Evolutionary conservation across 305 asterid genomes (phyloP).

Genomic region (Fraxinus sp.): DNA sequence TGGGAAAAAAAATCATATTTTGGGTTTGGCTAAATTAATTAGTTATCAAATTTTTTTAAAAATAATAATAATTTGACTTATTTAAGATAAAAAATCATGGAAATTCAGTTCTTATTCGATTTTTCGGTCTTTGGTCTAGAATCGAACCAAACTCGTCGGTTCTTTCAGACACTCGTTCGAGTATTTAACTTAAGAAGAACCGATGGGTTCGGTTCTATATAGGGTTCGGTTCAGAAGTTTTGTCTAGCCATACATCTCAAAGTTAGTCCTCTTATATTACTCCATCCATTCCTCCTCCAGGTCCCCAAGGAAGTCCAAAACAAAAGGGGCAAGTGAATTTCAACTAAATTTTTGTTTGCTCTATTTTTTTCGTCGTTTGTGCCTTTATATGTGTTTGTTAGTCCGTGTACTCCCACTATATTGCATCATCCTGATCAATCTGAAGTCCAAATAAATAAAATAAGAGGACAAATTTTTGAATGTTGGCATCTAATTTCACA

Average conservation of each 20-base stretch:
- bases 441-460: neutral
- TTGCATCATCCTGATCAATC: neutral
- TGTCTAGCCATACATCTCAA: neutral
- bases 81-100: too few relatives aligned
- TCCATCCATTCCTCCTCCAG: neutral
- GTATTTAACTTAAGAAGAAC: too few relatives aligned
- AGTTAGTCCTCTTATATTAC: neutral
- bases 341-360: neutral
- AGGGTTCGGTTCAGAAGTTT: too few relatives aligned
- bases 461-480: neutral
- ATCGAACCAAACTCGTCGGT: too few relatives aligned
- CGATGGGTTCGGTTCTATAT: too few relatives aligned
- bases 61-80: too few relatives aligned
- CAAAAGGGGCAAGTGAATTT: neutral
- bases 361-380: neutral
- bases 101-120: too few relatives aligned
- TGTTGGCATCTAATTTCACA: neutral
- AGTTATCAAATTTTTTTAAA: too few relatives aligned
- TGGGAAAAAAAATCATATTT: too few relatives aligned
- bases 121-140: too few relatives aligned
- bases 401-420: neutral
- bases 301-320: neutral
- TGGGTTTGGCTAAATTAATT: too few relatives aligned
- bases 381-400: neutral
- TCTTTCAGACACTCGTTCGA: too few relatives aligned